Percentiles rank a stretch among this genome's conserved stretches.
Conservation (phyloP, 1,139 yeast species). For the Chernovozyma aurita region DNA sequence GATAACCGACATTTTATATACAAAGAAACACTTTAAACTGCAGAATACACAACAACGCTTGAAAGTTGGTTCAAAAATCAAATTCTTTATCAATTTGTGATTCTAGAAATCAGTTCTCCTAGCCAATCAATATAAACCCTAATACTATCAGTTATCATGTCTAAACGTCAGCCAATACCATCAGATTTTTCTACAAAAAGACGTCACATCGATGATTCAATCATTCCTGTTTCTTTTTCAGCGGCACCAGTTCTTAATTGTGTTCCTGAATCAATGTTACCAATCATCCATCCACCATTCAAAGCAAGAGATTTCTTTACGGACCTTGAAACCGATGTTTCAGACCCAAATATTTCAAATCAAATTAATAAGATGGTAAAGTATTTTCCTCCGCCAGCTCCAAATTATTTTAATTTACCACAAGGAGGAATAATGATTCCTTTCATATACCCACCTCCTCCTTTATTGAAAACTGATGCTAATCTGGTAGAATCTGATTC, state of each 20-base stretch:
- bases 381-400: conserved; percentile 41
- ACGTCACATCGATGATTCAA: not conserved
- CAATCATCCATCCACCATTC: conserved; percentile 33
- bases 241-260: conserved; percentile 19
- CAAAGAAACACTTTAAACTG: too few relatives aligned
- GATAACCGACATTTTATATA: too few relatives aligned
- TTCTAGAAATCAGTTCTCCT: too few relatives aligned
- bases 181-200: not conserved
- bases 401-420: conserved; percentile 20
- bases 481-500: conserved; percentile 9
- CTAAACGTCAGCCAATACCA: not conserved
- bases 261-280: conserved; percentile 36
- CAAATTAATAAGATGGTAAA: conserved; percentile 26
- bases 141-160: too few relatives aligned
- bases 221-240: not conserved
- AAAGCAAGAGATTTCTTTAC: conserved; percentile 30
- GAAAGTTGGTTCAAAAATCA: too few relatives aligned
- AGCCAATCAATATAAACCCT: too few relatives aligned
- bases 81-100: too few relatives aligned
- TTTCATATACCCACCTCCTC: conserved; percentile 44
- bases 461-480: conserved; percentile 19
- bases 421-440: conserved; percentile 41
- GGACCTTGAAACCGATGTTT: conserved; percentile 23
- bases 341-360: conserved; percentile 10
- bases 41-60: not conserved